Conservation (phyloP, 805 yeast genomes). For the Sungouiella blattae region DNA sequence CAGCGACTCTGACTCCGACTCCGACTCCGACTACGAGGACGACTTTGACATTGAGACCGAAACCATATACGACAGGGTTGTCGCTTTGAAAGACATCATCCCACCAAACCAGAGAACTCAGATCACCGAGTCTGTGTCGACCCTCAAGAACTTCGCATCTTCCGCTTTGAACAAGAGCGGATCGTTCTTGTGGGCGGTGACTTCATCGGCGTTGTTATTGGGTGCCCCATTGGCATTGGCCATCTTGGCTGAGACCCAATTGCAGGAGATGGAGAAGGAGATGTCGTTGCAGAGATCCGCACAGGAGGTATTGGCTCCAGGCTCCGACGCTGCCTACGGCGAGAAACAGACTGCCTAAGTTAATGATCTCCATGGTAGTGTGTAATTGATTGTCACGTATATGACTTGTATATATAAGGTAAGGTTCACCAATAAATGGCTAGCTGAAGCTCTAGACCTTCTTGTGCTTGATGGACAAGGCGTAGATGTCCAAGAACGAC, state of each 20-base stretch:
- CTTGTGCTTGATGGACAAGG: conserved; percentile 78
- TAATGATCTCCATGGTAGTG: no score
- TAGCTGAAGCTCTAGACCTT: conserved; percentile 41
- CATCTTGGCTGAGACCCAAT: conserved; percentile 87
- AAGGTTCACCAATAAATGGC: background rate
- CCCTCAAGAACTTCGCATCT: conserved; percentile 28
- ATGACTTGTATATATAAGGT: conserved; percentile 21
- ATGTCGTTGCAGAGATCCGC: conserved; percentile 78
- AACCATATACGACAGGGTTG: conserved; percentile 79
- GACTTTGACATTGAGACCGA: conserved; percentile 79
- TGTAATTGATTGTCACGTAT: conserved; percentile 11
- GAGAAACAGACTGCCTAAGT: conserved; percentile 27
- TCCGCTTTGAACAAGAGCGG: conserved; percentile 62
- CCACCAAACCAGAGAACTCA: conserved; percentile 78
- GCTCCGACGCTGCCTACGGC: conserved; percentile 47
- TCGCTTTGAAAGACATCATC: conserved; percentile 86
- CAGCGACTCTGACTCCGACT: conserved; percentile 39
- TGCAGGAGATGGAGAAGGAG: conserved; percentile 91
- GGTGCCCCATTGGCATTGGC: conserved; percentile 93
- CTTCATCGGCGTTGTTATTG: conserved; percentile 78
- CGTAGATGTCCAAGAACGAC: conserved; percentile 76
- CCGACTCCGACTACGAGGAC: conserved; percentile 58
- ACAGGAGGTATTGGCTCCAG: conserved; percentile 69
- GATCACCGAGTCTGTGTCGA: conserved; percentile 32
- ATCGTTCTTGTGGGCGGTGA: conserved; percentile 74